Conservation (phyloP, 2,329 filamentous ascomycete genomes). For the Bipolaris zeicola region DNA sequence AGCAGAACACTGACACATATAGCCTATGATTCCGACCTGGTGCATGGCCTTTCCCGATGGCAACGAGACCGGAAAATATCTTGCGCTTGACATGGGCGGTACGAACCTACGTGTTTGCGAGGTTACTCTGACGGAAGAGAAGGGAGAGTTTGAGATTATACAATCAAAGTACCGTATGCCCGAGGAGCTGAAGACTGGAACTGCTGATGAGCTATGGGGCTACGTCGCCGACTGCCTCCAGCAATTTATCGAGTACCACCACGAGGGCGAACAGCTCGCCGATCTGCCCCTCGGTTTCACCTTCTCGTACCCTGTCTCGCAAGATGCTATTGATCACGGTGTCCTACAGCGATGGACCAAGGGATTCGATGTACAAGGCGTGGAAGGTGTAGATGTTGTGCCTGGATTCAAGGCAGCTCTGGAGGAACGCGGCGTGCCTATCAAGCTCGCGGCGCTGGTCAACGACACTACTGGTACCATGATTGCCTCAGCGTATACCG, state of each 20-base stretch:
- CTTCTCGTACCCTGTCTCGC: conserved; percentile 93
- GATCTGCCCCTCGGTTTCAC: conserved; percentile 87
- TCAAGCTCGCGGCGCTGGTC: conserved; percentile 90
- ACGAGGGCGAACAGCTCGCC: conserved; percentile 67
- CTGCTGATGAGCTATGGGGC: conserved; percentile 87
- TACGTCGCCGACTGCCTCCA: conserved; percentile 93
- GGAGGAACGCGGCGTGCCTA: conserved; percentile 76
- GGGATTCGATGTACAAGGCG: conserved; percentile 90
- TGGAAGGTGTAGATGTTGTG: conserved; percentile 90
- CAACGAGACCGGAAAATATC: conserved; percentile 82
- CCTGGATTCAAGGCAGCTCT: conserved; percentile 85
- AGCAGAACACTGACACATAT: conserved; percentile 63
- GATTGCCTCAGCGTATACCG: conserved; percentile 97
- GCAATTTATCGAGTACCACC: conserved; percentile 89
- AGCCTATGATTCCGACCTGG: conserved; percentile 99
- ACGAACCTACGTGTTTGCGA: conserved; percentile 96
- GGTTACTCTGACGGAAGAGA: conserved; percentile 83
- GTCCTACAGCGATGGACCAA: conserved; percentile 96
- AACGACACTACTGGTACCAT: conserved; percentile 98
- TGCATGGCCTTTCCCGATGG: conserved; percentile 90
- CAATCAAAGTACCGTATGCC: conserved; percentile 97
- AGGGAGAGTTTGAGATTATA: conserved; percentile 93
- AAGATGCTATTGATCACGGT: conserved; percentile 92
- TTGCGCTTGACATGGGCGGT: conserved; percentile 94
- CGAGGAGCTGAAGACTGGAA: conserved; percentile 87